phyloP scores from a whole-genome alignment of 2,329 filamentous ascomycete genomes.

The Colletotrichum coccodes region DNA sequence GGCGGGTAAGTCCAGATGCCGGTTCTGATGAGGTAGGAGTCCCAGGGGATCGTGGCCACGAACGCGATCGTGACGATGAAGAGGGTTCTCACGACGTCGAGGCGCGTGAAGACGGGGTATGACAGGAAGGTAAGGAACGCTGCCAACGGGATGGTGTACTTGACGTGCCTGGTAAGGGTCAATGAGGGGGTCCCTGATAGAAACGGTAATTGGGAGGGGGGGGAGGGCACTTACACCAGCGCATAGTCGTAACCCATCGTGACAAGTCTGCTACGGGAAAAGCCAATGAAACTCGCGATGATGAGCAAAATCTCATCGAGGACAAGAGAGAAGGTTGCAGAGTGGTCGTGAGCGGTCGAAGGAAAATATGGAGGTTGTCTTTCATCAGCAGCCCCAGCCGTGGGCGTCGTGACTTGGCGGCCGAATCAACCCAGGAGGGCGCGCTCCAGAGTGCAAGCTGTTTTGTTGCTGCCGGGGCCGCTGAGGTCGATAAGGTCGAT shows the following conservation, averaged over 20 bases:
- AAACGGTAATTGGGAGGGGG: background rate
- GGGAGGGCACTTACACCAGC: constrained; percentile 62
- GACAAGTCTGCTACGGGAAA: constrained; percentile 12
- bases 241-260: constrained; percentile 71
- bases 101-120: constrained; percentile 68
- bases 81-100: constrained; percentile 71
- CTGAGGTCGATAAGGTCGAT: no score
- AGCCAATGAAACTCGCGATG: background rate
- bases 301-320: background rate
- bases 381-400: background rate
- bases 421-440: background rate
- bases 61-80: constrained; percentile 73
- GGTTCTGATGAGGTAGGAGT: constrained; percentile 76
- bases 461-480: background rate
- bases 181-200: background rate
- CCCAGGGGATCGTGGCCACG: constrained; percentile 77
- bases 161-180: constrained; percentile 61
- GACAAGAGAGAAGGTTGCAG: background rate
- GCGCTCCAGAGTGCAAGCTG: background rate
- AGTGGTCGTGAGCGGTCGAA: background rate
- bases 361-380: background rate
- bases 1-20: constrained; percentile 78
- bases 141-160: constrained; percentile 74
- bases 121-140: constrained; percentile 67
- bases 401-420: background rate